Percentiles rank a stretch among this genome's conserved stretches.
phyloP scores from a whole-genome alignment of 495 filamentous ascomycete genomes.

The Copromyces sp. region DNA sequence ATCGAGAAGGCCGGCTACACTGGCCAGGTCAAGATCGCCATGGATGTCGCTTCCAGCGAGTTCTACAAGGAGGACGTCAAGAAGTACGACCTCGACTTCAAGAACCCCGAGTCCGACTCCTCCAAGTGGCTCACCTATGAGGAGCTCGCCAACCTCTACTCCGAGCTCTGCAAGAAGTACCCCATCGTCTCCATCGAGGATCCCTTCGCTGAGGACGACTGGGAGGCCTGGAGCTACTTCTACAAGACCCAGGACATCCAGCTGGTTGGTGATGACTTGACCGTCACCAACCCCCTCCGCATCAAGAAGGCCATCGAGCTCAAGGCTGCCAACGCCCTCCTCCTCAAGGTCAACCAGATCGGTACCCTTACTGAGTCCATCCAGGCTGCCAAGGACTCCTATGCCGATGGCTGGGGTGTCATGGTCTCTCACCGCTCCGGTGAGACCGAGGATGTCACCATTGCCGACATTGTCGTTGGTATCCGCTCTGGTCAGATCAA shows the following conservation, averaged over 20 bases:
- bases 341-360: conserved; percentile 99
- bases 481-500: conserved; percentile 97
- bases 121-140: conserved; percentile 98
- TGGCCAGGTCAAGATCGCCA: conserved; percentile 90
- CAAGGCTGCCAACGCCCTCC: conserved; percentile 94
- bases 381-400: conserved; percentile 99
- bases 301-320: conserved; percentile 99
- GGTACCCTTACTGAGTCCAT: conserved; percentile 97
- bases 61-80: conserved; percentile 97
- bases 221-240: conserved; percentile 99
- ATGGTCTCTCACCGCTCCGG: conserved; percentile 99
- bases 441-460: conserved; percentile 99
- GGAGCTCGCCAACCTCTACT: conserved; percentile 91
- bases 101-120: conserved; percentile 90
- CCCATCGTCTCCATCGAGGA: conserved; percentile 81
- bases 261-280: conserved; percentile 88
- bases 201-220: conserved; percentile 63
- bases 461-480: conserved; percentile 94
- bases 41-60: conserved; percentile 98
- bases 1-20: conserved; percentile 94
- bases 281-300: conserved; percentile 94
- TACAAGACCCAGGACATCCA: conserved; percentile 98
- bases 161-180: conserved; percentile 81
- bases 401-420: conserved; percentile 93
- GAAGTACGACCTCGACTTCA: conserved; percentile 99